phyloP scores from a whole-genome alignment of 495 filamentous ascomycete genomes.

The Cryomyces minteri region DNA sequence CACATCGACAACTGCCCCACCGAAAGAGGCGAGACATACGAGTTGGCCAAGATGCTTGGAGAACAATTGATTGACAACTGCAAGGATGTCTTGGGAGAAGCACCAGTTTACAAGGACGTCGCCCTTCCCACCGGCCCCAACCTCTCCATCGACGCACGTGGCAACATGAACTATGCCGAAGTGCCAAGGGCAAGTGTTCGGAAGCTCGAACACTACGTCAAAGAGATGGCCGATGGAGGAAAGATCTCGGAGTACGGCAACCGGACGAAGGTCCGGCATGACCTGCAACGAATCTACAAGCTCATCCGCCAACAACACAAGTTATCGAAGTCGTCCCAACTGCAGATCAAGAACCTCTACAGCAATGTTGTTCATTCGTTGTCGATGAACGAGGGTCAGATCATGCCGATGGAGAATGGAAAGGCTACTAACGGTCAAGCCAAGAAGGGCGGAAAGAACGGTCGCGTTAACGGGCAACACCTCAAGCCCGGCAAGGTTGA shows the following conservation, averaged over 20 bases:
- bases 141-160: conserved; percentile 74
- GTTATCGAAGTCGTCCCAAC: conserved; percentile 79
- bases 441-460: conserved; percentile 48
- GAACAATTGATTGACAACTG: conserved; percentile 94
- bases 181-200: conserved; percentile 74
- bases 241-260: conserved; percentile 98
- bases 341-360: conserved; percentile 90
- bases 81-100: conserved; percentile 64
- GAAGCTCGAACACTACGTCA: conserved; percentile 96
- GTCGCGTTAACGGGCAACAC: conserved; percentile 30
- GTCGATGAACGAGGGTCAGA: conserved; percentile 94
- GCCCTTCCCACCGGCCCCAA: conserved; percentile 78
- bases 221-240: conserved; percentile 95
- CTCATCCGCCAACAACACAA: conserved; percentile 95
- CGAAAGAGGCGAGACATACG: conserved; percentile 90
- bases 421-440: conserved; percentile 33
- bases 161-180: conserved; percentile 80
- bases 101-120: conserved; percentile 93
- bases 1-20: conserved; percentile 99
- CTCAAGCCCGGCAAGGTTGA: conserved; percentile 75
- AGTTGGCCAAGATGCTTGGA: conserved; percentile 90
- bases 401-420: conserved; percentile 65
- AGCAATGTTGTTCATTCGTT: conserved; percentile 82
- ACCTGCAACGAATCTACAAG: conserved; percentile 86
- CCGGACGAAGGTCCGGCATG: conserved; percentile 91